Percentiles rank a stretch among this genome's conserved stretches.
Conservation (phyloP, 2,329 filamentous ascomycete species). For the Aureobasidium sp. region DNA sequence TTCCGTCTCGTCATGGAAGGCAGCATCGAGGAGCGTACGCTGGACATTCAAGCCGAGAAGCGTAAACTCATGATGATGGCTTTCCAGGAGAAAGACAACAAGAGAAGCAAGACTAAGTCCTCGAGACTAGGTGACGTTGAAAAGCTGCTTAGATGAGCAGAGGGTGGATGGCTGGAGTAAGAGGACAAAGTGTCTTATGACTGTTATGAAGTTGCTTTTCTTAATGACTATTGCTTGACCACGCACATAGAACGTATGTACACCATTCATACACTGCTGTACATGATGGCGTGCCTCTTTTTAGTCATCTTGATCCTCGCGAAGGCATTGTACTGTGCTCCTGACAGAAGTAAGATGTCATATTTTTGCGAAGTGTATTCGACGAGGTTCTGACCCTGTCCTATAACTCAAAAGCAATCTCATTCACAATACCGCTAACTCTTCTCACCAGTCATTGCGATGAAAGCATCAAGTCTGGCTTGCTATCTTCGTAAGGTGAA, state of each 20-base stretch:
- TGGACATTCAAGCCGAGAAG: constrained; percentile 72
- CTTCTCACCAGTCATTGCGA: no score
- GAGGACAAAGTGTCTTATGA: not conserved
- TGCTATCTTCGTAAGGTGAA: no score
- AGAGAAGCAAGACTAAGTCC: constrained; percentile 45
- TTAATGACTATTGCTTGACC: not conserved
- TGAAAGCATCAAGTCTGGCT: no score
- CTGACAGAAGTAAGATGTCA: not conserved
- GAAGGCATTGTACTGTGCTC: not conserved
- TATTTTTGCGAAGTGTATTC: not conserved
- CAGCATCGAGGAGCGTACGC: constrained; percentile 71
- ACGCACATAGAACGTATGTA: not conserved
- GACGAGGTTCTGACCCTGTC: not conserved
- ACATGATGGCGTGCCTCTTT: no score
- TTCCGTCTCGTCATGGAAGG: constrained; percentile 75
- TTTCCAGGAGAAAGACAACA: constrained; percentile 61
- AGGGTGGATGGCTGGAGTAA: not conserved
- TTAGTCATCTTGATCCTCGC: no score
- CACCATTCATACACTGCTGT: no score
- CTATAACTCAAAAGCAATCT: not conserved
- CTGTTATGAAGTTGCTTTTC: not conserved
- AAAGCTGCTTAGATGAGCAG: constrained; percentile 25
- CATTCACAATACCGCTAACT: not conserved
- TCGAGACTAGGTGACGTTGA: constrained; percentile 35
- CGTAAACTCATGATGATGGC: constrained; percentile 67